Evolutionary conservation across 139 green algal species (phyloP).

Genomic region (Chlorella sp.): DNA sequence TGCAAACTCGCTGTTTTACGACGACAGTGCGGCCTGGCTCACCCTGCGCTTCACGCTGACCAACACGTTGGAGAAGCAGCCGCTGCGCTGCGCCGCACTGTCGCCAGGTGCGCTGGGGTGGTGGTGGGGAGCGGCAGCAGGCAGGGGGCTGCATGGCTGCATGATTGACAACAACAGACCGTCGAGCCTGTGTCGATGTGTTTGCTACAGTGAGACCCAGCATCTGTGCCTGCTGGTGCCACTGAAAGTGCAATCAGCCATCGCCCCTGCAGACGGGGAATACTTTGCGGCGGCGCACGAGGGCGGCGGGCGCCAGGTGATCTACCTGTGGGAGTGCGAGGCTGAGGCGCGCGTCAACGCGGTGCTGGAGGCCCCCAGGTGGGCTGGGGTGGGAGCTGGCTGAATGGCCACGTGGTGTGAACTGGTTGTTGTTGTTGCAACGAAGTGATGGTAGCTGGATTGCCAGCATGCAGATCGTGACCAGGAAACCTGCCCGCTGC

Average conservation of each 20-base stretch:
- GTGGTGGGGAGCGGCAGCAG: too few relatives aligned
- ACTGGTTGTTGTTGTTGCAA: too few relatives aligned
- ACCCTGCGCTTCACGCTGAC: background rate
- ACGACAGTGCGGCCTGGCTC: background rate
- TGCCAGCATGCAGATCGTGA: too few relatives aligned
- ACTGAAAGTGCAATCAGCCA: too few relatives aligned
- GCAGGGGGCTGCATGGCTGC: too few relatives aligned
- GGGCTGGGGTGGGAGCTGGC: background rate
- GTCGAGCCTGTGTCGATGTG: too few relatives aligned
- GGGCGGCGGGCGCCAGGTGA: background rate
- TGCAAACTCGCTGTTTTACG: background rate
- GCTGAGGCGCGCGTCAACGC: background rate
- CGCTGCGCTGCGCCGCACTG: conserved; percentile 15
- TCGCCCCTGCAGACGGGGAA: background rate
- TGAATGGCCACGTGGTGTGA: too few relatives aligned
- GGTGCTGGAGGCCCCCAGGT: conserved; percentile 24
- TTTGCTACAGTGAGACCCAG: too few relatives aligned
- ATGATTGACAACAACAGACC: too few relatives aligned
- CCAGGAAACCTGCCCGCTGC: too few relatives aligned
- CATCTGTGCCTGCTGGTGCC: too few relatives aligned
- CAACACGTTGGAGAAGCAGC: background rate
- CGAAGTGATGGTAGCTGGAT: too few relatives aligned
- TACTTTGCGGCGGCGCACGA: conserved; percentile 1
- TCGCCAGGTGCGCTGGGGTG: background rate
- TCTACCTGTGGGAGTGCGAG: conserved; percentile 10